Evolutionary conservation across 2,329 filamentous ascomycete species (phyloP), one percentile per base, ranked within the genome.

Genomic region (Xylaria sp.): DNA sequence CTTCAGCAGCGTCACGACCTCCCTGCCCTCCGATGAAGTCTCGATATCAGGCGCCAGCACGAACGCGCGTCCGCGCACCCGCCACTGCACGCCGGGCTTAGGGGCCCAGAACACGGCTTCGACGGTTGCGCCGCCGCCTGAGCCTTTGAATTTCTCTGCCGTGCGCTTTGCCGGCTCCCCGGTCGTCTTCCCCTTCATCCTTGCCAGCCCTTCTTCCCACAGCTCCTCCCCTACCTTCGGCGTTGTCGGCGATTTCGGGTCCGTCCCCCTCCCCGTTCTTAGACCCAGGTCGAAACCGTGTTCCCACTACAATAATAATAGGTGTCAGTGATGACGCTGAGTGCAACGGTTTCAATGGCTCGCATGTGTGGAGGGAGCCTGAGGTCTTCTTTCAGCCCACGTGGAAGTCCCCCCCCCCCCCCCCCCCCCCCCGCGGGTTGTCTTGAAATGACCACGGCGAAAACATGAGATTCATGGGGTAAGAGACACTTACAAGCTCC

Each of bases 11-110:
- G 81, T 83, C 75, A 87, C 86, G 46, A 89, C 84, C 10, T 84
- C 84, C 58, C 78, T 75, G 10, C 83, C 83, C 2, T 83, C 86
- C 54, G 81, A 80, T 21, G 80, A 74, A 17, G 73, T 76, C 41
- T 81, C 80, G 31, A 81, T 78, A 68, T 93, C 90, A 49, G 83
- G 81, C 0, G 87, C 91, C 31, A 98, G 80, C 4, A 97, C 79
- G 78, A 88, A 95, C 17, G 90, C 91, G 60, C 80, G 81, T 1
- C 94, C 94, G 48, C 88, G 87, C 33, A 98, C 75, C 61, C 94
- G 86, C 94, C 94, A 98, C 79, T 98, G 94, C 15, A 87, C 90
- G 74, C 81, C 85, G 4, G 82, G 80, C 43, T 89, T 85, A 66
- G 86, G 84, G 9, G 88, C 80, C 94, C 93, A 98, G 54, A 71